phyloP scores from a whole-genome alignment of 805 yeast genomes.

The Wickerhamiella occidentalis region DNA sequence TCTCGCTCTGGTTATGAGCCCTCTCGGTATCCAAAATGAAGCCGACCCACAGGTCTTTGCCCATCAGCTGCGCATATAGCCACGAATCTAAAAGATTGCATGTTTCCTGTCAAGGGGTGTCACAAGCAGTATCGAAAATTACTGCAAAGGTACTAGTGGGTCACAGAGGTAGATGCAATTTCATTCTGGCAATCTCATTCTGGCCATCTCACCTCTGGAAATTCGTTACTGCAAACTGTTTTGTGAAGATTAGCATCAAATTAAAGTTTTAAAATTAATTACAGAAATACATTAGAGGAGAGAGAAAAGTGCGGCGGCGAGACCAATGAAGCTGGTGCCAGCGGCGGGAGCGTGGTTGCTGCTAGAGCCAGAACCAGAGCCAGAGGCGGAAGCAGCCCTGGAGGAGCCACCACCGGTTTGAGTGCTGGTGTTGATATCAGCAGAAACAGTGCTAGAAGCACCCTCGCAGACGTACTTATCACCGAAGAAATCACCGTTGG shows the following conservation, averaged over 20 bases:
- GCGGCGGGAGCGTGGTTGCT: constrained; percentile 7
- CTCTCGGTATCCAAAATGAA: too few relatives aligned
- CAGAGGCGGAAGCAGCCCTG: constrained; percentile 9
- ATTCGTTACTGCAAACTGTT: too few relatives aligned
- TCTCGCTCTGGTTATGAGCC: too few relatives aligned
- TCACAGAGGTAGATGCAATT: too few relatives aligned
- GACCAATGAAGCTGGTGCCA: constrained; percentile 17
- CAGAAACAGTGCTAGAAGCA: constrained; percentile 22
- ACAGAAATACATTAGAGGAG: constrained; percentile 15
- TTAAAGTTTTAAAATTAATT: not conserved
- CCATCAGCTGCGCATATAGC: too few relatives aligned
- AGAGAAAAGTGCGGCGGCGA: constrained; percentile 18
- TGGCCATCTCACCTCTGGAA: too few relatives aligned
- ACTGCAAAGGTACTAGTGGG: too few relatives aligned
- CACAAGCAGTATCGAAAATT: too few relatives aligned
- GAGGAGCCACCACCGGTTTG: constrained; percentile 12
- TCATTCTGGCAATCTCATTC: too few relatives aligned
- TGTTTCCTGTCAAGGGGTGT: too few relatives aligned
- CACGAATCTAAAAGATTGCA: too few relatives aligned
- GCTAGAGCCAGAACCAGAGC: constrained; percentile 9
- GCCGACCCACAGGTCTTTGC: too few relatives aligned
- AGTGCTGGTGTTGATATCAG: constrained; percentile 14
- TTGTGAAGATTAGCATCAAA: not conserved
- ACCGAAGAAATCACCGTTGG: constrained; percentile 80
- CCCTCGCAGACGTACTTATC: constrained; percentile 48